These are phyloP conservation scores for Oryza brachyantha DNA, from an alignment of 176 grass and related monocot genomes.

Conservation along the genomic window DNA sequence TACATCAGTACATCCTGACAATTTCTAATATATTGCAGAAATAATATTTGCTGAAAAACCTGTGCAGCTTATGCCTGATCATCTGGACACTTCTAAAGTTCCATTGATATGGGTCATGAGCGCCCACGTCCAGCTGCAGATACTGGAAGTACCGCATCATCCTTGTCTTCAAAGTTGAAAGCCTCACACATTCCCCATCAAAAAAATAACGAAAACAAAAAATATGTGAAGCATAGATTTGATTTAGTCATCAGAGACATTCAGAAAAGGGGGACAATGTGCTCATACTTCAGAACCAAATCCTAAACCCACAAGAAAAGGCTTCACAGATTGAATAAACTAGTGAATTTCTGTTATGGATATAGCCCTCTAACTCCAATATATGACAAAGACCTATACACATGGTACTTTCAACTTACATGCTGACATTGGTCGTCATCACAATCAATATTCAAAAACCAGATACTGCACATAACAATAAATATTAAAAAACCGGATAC, in stretches of 20 bases:
- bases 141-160: slow-evolving; percentile 27
- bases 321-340: background rate
- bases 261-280: background rate
- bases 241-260: slow-evolving; percentile 12
- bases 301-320: background rate
- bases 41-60: slow-evolving; percentile 26
- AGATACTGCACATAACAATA: background rate
- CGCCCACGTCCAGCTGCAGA: slow-evolving; percentile 49
- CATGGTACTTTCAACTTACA: background rate
- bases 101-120: slow-evolving; percentile 14
- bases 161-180: slow-evolving; percentile 50
- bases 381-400: background rate
- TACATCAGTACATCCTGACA: slow-evolving; percentile 38
- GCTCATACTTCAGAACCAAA: background rate
- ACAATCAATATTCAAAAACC: background rate
- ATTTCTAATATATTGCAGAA: slow-evolving; percentile 28
- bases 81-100: slow-evolving; percentile 16
- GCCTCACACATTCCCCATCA: slow-evolving; percentile 31
- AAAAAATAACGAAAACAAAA: slow-evolving; percentile 36
- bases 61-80: background rate
- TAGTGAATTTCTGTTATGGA: background rate
- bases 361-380: background rate
- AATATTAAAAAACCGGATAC: background rate
- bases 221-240: slow-evolving; percentile 44
- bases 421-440: background rate